A percentile compares a stretch with the other conserved stretches of the same genome.
Conservation (phyloP, 129 eudicot species). For the Chrysanthemum makinoi region DNA sequence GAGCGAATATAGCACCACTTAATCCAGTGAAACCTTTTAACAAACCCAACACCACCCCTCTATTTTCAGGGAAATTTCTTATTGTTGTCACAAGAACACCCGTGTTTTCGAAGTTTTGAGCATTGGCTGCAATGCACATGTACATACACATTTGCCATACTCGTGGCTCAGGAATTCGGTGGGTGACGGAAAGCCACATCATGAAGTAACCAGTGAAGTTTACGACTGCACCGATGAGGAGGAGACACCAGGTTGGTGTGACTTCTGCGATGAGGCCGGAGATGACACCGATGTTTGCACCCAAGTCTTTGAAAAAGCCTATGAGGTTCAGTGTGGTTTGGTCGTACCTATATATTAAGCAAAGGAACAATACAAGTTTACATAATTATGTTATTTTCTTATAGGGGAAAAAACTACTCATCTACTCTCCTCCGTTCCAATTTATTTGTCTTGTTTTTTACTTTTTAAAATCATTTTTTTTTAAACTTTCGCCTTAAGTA, state of each 20-base stretch:
- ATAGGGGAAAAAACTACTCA: too few species aligned
- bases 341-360: slow-evolving; percentile 40
- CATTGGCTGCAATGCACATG: slow-evolving; percentile 84
- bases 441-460: too few species aligned
- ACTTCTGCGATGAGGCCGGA: slow-evolving; percentile 76
- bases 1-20: slow-evolving; percentile 87
- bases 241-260: slow-evolving; percentile 71
- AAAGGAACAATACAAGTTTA: too few species aligned
- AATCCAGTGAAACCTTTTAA: slow-evolving; percentile 80
- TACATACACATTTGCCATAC: slow-evolving; percentile 85
- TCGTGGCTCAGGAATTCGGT: slow-evolving; percentile 41
- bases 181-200: slow-evolving; percentile 75
- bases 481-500: too few species aligned
- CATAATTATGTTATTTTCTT: too few species aligned
- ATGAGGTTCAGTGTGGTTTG: slow-evolving; percentile 84
- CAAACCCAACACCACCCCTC: slow-evolving; percentile 69
- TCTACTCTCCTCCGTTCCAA: too few species aligned
- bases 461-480: too few species aligned
- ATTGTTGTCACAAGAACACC: slow-evolving; percentile 73
- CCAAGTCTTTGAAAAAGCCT: slow-evolving; percentile 76
- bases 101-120: slow-evolving; percentile 84
- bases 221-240: slow-evolving; percentile 59
- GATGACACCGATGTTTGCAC: slow-evolving; percentile 72
- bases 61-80: slow-evolving; percentile 69
- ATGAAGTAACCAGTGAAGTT: slow-evolving; percentile 79